Base-by-base conservation (phyloP, 148 eudicot genomes). In the Arbutus unedo region DNA sequence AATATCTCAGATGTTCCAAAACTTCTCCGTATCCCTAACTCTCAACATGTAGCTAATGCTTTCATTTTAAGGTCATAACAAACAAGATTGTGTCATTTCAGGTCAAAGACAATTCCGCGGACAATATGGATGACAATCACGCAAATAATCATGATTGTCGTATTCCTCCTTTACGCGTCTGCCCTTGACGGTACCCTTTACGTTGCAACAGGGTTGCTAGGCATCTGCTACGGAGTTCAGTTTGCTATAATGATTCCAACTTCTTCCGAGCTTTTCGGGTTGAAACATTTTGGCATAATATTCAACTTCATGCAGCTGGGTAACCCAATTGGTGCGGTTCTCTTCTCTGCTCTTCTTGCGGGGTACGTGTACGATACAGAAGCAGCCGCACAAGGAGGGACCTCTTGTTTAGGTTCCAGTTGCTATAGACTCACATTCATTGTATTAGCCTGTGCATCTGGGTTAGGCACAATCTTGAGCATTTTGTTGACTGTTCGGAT, bases 191-290 rank as follows among this genome's bases (percentile, higher is more conserved):
- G 97, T 75, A 94, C 97, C 64, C 93, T 94, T 70, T 88, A 92
- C 75, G 88, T 83, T 23, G 94, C 97, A 67, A 94, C 98, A 62
- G 95, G 91, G 67, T 83, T 91, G 71, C 93, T 97, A 18, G 99
- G 99, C 54, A 82, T 94, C 82, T 97, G 99, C 89, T 94, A 79
- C 7, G 99, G 99, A 6, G 90, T 93, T 84, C 99, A 97, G 87
- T 91, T 93, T 71, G 91, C 93, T 41, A 89, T 97, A 57, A 94
- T 93, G 98, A 93, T 97, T 78, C 99, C 99, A 83, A 97, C 99
- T 10, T 90, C 89, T 48, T 94, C 98, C 0, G 97, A 97, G 88
- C 92, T 97, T 50, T 96, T 96, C 56, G 99, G 99, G 7, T 88
- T 96, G 84, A 92, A 83, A 81, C 87, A 94, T 85, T 94, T 97